Conservation (phyloP, 441 rosid genomes). For the Corymbia calophylla region DNA sequence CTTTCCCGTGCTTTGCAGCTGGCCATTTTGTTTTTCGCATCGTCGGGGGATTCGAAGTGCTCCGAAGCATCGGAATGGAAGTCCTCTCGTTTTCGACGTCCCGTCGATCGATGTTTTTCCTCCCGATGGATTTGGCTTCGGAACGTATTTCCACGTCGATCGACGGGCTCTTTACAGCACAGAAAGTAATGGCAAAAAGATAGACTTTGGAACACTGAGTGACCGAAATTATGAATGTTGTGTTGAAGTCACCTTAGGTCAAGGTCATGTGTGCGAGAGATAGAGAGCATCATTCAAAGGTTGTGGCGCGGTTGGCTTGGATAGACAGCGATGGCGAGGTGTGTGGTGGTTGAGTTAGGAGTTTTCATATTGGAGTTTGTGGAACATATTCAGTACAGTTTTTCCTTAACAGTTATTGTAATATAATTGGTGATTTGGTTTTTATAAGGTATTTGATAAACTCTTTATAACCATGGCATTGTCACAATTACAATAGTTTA, state of each 20-base stretch:
- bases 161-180: fast-evolving
- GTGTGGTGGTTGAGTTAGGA: background rate
- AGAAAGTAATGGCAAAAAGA: too few species aligned
- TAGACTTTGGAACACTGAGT: fast-evolving
- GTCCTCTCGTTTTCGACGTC: background rate
- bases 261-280: background rate
- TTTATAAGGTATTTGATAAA: background rate
- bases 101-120: background rate
- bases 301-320: background rate
- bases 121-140: too few species aligned
- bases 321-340: background rate
- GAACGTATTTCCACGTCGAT: too few species aligned
- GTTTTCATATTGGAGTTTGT: background rate
- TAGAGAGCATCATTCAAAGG: background rate
- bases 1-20: background rate
- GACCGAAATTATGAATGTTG: background rate
- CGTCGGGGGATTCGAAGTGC: background rate
- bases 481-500: background rate
- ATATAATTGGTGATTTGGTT: background rate
- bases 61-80: background rate
- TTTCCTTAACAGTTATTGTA: fast-evolving
- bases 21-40: background rate
- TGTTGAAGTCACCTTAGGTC: background rate
- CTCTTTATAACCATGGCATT: background rate
- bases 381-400: background rate